These are phyloP conservation scores for Cystoderma amianthinum DNA, from an alignment of 768 basidiomycete species.

Conservation along the genomic window DNA sequence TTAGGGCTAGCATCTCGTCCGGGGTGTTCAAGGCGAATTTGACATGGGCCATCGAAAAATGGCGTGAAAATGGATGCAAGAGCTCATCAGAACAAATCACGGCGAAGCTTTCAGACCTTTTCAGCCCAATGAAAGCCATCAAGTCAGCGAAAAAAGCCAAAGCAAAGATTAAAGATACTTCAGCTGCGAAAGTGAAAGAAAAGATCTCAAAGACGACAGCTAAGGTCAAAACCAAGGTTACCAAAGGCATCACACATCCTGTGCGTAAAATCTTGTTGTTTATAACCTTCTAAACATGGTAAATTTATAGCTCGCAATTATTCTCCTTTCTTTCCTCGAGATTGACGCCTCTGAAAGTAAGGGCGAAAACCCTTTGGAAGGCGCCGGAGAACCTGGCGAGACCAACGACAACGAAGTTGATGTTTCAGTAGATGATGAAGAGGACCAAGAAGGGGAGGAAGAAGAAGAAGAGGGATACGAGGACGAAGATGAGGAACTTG, in stretches of 20 bases:
- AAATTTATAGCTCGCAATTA: neutral
- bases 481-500: too few relatives aligned
- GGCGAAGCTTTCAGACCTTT: neutral
- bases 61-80: neutral
- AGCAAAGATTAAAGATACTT: neutral
- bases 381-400: neutral
- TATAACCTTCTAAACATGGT: neutral
- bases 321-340: neutral
- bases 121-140: neutral
- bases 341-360: neutral
- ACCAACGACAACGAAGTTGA: neutral
- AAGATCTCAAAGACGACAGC: neutral
- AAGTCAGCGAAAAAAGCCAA: neutral
- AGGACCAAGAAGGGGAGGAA: neutral
- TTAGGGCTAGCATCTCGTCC: neutral
- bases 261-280: neutral
- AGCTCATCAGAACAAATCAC: neutral
- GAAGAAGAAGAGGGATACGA: too few relatives aligned
- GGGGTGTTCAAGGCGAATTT: neutral
- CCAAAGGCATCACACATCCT: neutral
- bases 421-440: neutral
- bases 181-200: neutral
- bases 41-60: neutral
- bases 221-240: neutral
- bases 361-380: too few relatives aligned